phyloP scores from a whole-genome alignment of 352 stramenopile genomes.

The Globisporangium megalacanthum region DNA sequence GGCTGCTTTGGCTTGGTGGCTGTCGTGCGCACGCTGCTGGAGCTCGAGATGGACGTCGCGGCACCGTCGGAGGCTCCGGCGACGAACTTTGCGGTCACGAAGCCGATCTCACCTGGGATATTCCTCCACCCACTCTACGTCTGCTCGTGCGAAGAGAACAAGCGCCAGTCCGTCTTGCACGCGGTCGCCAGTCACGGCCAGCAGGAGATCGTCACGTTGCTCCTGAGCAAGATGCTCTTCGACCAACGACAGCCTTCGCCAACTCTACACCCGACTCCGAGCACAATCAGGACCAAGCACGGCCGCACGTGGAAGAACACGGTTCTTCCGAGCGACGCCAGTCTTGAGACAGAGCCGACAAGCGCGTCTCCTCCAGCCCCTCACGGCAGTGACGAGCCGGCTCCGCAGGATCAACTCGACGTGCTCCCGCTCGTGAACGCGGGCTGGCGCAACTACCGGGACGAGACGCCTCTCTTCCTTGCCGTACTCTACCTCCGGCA shows the following conservation, averaged over 20 bases:
- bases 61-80: background rate
- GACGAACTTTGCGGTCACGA: background rate
- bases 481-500: slow-evolving; percentile 51
- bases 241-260: slow-evolving; percentile 26
- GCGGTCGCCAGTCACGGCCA: slow-evolving; percentile 48
- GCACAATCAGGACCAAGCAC: background rate
- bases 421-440: slow-evolving; percentile 14
- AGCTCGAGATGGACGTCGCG: slow-evolving; percentile 23
- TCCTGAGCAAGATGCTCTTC: slow-evolving; percentile 42
- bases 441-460: slow-evolving; percentile 66
- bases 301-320: slow-evolving; percentile 7
- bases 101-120: slow-evolving; percentile 3
- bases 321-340: slow-evolving; percentile 13
- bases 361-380: background rate
- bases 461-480: slow-evolving; percentile 65
- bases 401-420: slow-evolving; percentile 15
- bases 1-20: slow-evolving; percentile 61
- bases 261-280: background rate
- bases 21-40: slow-evolving; percentile 42
- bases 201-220: slow-evolving; percentile 38
- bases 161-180: slow-evolving; percentile 61
- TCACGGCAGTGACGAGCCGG: background rate
- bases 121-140: slow-evolving; percentile 43
- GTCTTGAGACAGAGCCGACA: slow-evolving; percentile 3
- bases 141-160: slow-evolving; percentile 61